A percentile compares a stretch with the other conserved stretches of the same genome.
phyloP scores from a whole-genome alignment of 495 filamentous ascomycete genomes.

The Peziza echinospora region DNA sequence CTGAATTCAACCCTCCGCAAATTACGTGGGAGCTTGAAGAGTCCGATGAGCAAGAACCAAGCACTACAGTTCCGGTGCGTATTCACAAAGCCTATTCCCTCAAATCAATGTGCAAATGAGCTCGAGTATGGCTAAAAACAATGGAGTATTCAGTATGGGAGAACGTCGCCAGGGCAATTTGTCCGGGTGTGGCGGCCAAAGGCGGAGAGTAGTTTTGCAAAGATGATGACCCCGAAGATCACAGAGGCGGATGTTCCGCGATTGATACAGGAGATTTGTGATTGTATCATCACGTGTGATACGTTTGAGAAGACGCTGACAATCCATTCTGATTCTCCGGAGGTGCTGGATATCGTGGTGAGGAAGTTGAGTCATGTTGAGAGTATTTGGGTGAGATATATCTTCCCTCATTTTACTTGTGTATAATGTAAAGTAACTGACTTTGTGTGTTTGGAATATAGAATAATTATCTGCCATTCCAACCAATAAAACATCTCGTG shows the following conservation, averaged over 20 bases:
- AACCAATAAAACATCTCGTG: conserved; percentile 3
- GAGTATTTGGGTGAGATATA: conserved; percentile 10
- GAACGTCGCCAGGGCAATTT: too few relatives aligned
- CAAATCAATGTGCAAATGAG: not conserved
- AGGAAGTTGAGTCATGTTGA: conserved; percentile 13
- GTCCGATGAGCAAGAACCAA: conserved; percentile 3
- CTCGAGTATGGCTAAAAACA: conserved; percentile 3
- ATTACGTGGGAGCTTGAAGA: conserved; percentile 8
- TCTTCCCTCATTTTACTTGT: too few relatives aligned
- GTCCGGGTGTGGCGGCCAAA: conserved; percentile 11
- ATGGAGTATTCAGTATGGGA: too few relatives aligned
- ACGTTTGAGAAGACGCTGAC: conserved; percentile 10
- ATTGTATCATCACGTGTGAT: conserved; percentile 8
- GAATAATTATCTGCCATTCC: too few relatives aligned
- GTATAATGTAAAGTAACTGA: too few relatives aligned
- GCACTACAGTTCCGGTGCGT: too few relatives aligned
- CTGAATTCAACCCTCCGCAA: conserved; percentile 8
- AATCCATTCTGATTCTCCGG: conserved; percentile 9
- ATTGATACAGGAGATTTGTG: conserved; percentile 10
- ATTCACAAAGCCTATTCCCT: too few relatives aligned
- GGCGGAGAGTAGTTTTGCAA: conserved; percentile 9
- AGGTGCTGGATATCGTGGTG: conserved; percentile 5
- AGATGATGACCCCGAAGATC: conserved; percentile 8
- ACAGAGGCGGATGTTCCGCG: conserved; percentile 8
- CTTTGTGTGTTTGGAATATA: too few relatives aligned